A percentile compares a stretch with the other conserved stretches of the same genome.
Conservation (phyloP, 2,329 filamentous ascomycete genomes). For the Paramyrothecium roridum region DNA sequence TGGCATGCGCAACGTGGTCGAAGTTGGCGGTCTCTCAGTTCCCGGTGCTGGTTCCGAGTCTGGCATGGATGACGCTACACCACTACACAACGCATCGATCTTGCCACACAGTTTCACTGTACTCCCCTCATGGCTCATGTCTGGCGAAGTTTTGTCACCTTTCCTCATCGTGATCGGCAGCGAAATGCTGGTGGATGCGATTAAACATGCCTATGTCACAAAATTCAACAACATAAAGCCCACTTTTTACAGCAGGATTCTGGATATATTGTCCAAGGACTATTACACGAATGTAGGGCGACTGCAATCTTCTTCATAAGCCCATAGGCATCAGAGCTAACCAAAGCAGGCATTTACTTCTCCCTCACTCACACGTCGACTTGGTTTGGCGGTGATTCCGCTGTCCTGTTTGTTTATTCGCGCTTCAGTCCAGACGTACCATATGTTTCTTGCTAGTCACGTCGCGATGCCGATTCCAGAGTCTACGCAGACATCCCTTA, state of each 20-base stretch:
- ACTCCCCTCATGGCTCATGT: constrained; percentile 72
- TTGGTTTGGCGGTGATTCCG: constrained; percentile 88
- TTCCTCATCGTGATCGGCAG: constrained; percentile 93
- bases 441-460: constrained; percentile 93
- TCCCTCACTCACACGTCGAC: constrained; percentile 82
- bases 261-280: constrained; percentile 94
- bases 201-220: constrained; percentile 96
- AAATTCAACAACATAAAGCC: constrained; percentile 99
- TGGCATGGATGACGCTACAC: constrained; percentile 45
- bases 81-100: constrained; percentile 68
- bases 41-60: constrained; percentile 50
- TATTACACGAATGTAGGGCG: constrained; percentile 84
- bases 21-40: constrained; percentile 80
- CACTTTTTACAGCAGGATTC: constrained; percentile 80
- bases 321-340: constrained; percentile 1
- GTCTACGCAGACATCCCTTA: constrained; percentile 62
- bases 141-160: constrained; percentile 84
- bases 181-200: constrained; percentile 94
- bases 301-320: too few relatives aligned
- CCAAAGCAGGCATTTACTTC: constrained; percentile 73
- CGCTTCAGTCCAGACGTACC: constrained; percentile 91
- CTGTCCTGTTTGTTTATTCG: constrained; percentile 94
- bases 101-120: constrained; percentile 89
- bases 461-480: constrained; percentile 70
- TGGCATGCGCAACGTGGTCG: constrained; percentile 91